Evolutionary conservation across 73 alveolate species (phyloP).

Genomic region (Tetrahymena borealis): DNA sequence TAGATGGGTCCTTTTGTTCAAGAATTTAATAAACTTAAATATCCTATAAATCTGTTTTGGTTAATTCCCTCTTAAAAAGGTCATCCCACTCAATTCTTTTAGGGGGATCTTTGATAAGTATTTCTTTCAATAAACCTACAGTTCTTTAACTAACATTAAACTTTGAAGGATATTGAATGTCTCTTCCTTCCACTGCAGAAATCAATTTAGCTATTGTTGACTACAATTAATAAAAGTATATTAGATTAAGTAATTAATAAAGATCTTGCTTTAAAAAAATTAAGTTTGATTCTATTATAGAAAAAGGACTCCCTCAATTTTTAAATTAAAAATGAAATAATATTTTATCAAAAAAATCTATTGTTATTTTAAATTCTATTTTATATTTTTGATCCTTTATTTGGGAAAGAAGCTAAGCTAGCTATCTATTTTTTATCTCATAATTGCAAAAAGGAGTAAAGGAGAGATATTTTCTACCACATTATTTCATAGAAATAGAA

Average conservation of each 20-base stretch:
- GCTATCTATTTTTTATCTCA: no score
- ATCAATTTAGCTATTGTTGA: slow-evolving; percentile 35
- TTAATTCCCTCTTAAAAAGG: slow-evolving; percentile 29
- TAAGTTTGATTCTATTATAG: no score
- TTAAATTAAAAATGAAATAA: no score
- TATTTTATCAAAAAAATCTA: no score
- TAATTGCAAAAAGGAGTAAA: no score
- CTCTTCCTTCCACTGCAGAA: slow-evolving; percentile 41
- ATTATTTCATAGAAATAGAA: neutral
- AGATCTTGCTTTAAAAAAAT: no score
- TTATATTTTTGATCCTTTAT: no score
- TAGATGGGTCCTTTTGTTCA: neutral
- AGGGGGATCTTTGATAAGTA: slow-evolving; percentile 29
- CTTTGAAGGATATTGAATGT: slow-evolving; percentile 12
- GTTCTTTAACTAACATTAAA: slow-evolving; percentile 22
- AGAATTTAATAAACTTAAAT: neutral
- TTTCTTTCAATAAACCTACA: slow-evolving; percentile 1
- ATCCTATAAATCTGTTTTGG: slow-evolving; percentile 17
- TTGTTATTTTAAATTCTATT: no score
- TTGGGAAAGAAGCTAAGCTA: no score
- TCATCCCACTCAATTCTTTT: slow-evolving; percentile 44
- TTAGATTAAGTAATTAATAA: no score
- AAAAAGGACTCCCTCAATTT: no score
- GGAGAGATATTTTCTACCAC: neutral
- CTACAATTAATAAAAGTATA: no score